Percentiles rank a stretch among this genome's conserved stretches.
Conservation (phyloP, 371 early-diverging fungal genomes). For the Apophysomyces variabilis region DNA sequence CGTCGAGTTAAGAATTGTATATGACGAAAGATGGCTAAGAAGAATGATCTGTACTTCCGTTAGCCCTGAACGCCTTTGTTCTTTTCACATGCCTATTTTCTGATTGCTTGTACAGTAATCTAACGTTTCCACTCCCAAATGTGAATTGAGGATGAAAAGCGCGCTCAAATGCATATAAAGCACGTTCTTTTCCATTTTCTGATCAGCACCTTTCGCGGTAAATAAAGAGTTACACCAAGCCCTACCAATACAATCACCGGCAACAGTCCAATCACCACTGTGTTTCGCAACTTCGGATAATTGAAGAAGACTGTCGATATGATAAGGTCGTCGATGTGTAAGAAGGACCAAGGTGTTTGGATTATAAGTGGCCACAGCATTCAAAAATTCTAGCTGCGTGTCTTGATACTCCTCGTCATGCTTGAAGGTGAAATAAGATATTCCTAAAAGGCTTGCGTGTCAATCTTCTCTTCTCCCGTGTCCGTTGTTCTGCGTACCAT, state of each 20-base stretch:
- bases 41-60: constrained; percentile 59
- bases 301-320: constrained; percentile 84
- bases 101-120: constrained; percentile 70
- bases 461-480: background rate
- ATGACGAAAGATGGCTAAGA: constrained; percentile 83
- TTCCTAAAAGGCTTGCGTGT: constrained; percentile 23
- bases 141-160: constrained; percentile 85
- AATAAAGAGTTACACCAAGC: background rate
- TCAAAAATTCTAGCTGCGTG: constrained; percentile 74
- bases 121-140: constrained; percentile 66
- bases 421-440: constrained; percentile 63
- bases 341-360: constrained; percentile 76
- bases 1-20: constrained; percentile 81
- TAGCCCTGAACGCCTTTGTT: background rate
- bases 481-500: constrained; percentile 34
- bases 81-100: constrained; percentile 68
- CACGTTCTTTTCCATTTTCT: constrained; percentile 62
- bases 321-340: constrained; percentile 81
- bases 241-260: constrained; percentile 76
- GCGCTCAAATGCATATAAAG: constrained; percentile 81
- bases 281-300: constrained; percentile 85
- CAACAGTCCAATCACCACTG: constrained; percentile 75
- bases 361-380: constrained; percentile 74
- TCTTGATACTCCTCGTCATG: constrained; percentile 77
- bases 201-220: constrained; percentile 14